Evolutionary conservation across 176 grass and related monocot genomes (phyloP).

Genomic region (Aegilops sharonensis): DNA sequence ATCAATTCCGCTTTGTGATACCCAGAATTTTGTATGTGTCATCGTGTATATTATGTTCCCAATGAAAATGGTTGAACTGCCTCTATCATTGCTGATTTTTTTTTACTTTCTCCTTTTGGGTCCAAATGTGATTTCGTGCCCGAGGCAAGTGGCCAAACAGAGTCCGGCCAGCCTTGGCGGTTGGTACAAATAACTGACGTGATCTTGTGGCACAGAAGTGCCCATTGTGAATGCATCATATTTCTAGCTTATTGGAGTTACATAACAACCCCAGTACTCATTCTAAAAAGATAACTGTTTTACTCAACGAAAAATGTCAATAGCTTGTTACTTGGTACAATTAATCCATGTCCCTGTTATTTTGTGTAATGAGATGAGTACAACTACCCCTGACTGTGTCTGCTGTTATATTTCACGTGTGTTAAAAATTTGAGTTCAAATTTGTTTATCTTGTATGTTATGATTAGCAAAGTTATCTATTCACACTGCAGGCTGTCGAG

Average conservation of each 20-base stretch:
- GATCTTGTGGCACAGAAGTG: background rate
- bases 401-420: background rate
- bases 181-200: background rate
- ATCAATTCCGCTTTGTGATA: background rate
- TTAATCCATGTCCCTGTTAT: background rate
- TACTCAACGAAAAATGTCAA: background rate
- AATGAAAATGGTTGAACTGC: background rate
- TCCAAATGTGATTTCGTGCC: background rate
- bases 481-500: slow-evolving; percentile 59
- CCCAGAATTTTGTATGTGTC: background rate
- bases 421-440: background rate
- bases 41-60: background rate
- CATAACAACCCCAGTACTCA: background rate
- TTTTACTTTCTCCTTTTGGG: background rate
- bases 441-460: background rate
- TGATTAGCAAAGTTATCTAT: slow-evolving; percentile 11
- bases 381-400: background rate
- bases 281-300: too few species aligned
- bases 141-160: background rate
- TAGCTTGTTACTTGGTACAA: background rate
- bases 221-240: background rate
- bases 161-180: background rate
- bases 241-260: background rate
- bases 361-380: slow-evolving; percentile 8
- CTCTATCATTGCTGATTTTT: background rate